Base-by-base conservation (phyloP, 805 yeast species). In the Teunomyces kruisii region DNA sequence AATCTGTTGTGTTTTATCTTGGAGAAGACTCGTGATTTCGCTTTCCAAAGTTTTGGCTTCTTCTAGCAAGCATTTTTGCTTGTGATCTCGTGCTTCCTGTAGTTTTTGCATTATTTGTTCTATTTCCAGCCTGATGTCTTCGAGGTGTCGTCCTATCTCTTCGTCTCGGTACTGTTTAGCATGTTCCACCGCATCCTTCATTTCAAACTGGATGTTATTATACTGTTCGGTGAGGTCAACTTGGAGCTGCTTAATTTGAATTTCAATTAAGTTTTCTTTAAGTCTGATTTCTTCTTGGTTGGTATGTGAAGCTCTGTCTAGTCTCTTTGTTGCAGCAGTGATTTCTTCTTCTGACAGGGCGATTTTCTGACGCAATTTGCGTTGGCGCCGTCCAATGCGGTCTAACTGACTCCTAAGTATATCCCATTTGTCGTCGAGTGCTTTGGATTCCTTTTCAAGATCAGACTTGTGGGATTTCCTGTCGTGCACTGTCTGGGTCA, bases 171-270 rank as follows among this genome's bases (percentile, higher is more conserved):
- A 61, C 15, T 42, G 40, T 26, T 54, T 49, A 0, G 70, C 68
- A 3, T 51, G 45, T 13, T 59, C 52, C 4, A 74, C 49, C 42
- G 68, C 71, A 17, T 62, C 50, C n/a, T 62, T 57, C 30, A 71
- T 49, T 40, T 72, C 70, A 48, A 62, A 66, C 27, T 60, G 56
- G 31, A 67, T 47, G 31, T 65, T 67, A 27, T 64, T 58, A 46
- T 48, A 68, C 32, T 64, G 65, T 40, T 55, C 58, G 30, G 50
- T 55, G 13, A 60, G 54, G 28, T 54, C 51, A 15, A 62, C 59
- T 19, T 59, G 52, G 33, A 56, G 54, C 30, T 71, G 72, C 41
- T 62, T 55, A 2, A 73, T 46, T 33, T 64, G 56, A 5, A 61
- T 48, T 27, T 62, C 52, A 17, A 64, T 50, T 37, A 60, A 45